These are phyloP conservation scores for Malania oleifera DNA, from an alignment of 164 flowering plant genomes.

Conservation along the genomic window DNA sequence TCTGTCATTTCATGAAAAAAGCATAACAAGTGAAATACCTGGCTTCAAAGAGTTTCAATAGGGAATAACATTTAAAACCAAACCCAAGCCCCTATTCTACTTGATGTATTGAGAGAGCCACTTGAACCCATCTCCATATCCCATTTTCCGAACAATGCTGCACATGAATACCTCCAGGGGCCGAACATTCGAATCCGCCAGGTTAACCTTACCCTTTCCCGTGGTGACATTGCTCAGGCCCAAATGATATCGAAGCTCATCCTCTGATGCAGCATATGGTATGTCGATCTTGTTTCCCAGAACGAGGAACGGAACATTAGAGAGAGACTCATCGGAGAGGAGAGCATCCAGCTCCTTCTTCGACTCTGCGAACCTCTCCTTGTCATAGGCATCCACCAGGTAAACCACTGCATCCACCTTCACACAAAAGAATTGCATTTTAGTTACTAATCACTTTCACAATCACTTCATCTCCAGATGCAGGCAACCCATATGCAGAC, in stretches of 20 bases:
- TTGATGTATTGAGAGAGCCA: conserved; percentile 45
- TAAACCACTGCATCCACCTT: conserved; percentile 51
- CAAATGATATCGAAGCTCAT: conserved; percentile 37
- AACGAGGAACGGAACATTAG: conserved; percentile 36
- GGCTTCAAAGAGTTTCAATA: too few species aligned
- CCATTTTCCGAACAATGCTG: conserved; percentile 49
- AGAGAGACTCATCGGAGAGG: conserved; percentile 34
- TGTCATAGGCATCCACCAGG: conserved; percentile 42
- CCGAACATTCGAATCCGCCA: conserved; percentile 33
- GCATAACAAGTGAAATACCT: too few species aligned
- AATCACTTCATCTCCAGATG: too few species aligned
- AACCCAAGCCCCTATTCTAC: too few species aligned
- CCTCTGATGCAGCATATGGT: conserved; percentile 49
- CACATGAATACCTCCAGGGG: conserved; percentile 53
- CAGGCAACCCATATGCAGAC: neutral
- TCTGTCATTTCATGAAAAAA: too few species aligned
- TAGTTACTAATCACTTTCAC: too few species aligned
- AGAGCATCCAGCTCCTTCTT: conserved; percentile 44
- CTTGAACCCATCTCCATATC: conserved; percentile 49
- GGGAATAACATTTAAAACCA: too few species aligned
- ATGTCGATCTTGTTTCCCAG: conserved; percentile 44
- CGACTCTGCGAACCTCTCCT: conserved; percentile 42
- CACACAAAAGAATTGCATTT: neutral
- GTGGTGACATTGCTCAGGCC: conserved; percentile 44
- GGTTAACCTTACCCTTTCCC: conserved; percentile 34